Evolutionary conservation across 371 early-diverging fungal species (phyloP).

Genomic region (Mucor racemosus): DNA sequence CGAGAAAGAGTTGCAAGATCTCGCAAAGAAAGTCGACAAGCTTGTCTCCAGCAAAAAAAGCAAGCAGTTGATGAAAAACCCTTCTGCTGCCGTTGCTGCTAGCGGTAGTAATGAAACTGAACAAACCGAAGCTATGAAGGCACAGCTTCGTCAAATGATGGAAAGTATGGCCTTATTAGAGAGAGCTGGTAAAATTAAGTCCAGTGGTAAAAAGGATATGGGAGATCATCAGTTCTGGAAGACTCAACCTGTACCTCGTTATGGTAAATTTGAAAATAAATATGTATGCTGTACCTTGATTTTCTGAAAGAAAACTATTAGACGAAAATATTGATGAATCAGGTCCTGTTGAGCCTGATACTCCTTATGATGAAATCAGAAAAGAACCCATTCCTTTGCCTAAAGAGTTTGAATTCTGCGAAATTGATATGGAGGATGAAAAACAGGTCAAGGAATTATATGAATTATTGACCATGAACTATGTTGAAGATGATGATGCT

Average conservation of each 20-base stretch:
- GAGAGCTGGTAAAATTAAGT: slow-evolving; percentile 27
- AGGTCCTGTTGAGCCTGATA: slow-evolving; percentile 85
- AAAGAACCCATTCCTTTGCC: slow-evolving; percentile 87
- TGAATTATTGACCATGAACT: slow-evolving; percentile 84
- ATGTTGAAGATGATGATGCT: slow-evolving; percentile 95
- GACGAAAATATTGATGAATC: slow-evolving; percentile 72
- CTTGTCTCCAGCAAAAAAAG: slow-evolving; percentile 22
- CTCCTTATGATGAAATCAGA: slow-evolving; percentile 77
- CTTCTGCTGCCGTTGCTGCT: slow-evolving; percentile 11
- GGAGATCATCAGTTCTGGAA: slow-evolving; percentile 92
- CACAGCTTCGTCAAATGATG: slow-evolving; percentile 44
- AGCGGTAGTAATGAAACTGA: not conserved
- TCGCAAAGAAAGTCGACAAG: slow-evolving; percentile 35
- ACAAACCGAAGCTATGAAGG: slow-evolving; percentile 36
- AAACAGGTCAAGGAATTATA: slow-evolving; percentile 86
- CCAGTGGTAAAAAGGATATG: slow-evolving; percentile 48
- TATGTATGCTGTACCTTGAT: not conserved
- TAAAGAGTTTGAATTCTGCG: slow-evolving; percentile 88
- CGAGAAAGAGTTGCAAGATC: slow-evolving; percentile 35
- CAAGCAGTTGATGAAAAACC: slow-evolving; percentile 12
- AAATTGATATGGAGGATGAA: slow-evolving; percentile 81
- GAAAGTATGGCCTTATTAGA: slow-evolving; percentile 45
- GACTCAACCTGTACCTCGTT: slow-evolving; percentile 93
- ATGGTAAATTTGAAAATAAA: slow-evolving; percentile 47
- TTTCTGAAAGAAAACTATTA: slow-evolving; percentile 18